Evolutionary conservation across 2,329 filamentous ascomycete species (phyloP).

Genomic region (Diaporthe capsici): DNA sequence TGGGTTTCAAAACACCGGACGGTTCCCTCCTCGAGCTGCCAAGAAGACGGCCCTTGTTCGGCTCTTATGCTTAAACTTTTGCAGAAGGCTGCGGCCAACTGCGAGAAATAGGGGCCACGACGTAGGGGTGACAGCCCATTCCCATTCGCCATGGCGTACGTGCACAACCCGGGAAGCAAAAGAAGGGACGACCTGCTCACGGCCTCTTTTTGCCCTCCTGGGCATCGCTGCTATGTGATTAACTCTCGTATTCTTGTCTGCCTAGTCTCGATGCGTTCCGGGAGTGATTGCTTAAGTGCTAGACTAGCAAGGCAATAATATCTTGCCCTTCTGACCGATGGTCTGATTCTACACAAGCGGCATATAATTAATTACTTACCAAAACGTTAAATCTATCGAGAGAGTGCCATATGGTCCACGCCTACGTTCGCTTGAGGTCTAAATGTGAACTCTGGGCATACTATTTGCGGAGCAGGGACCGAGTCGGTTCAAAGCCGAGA

Average conservation of each 20-base stretch:
- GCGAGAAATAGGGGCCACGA: constrained; percentile 17
- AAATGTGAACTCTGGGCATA: background rate
- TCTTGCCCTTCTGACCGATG: background rate
- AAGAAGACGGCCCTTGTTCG: constrained; percentile 28
- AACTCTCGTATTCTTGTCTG: constrained; percentile 19
- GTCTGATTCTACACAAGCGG: background rate
- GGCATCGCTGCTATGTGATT: background rate
- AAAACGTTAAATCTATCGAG: background rate
- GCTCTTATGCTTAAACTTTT: constrained; percentile 32
- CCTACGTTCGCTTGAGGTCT: background rate
- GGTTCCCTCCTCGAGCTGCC: constrained; percentile 18
- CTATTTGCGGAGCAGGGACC: constrained; percentile 7
- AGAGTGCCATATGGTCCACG: too few species aligned
- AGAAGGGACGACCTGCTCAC: constrained; percentile 15
- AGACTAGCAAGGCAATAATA: background rate
- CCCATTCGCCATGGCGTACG: background rate
- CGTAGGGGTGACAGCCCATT: background rate
- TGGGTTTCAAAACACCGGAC: constrained; percentile 33
- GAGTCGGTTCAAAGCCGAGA: constrained; percentile 4
- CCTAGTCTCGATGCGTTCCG: background rate
- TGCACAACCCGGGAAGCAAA: background rate
- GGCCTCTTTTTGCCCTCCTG: constrained; percentile 2
- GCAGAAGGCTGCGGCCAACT: constrained; percentile 8
- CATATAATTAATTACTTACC: background rate
- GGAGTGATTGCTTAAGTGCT: background rate